Evolutionary conservation across 306 rosid species (phyloP).

Genomic region (Mimosa pudica): DNA sequence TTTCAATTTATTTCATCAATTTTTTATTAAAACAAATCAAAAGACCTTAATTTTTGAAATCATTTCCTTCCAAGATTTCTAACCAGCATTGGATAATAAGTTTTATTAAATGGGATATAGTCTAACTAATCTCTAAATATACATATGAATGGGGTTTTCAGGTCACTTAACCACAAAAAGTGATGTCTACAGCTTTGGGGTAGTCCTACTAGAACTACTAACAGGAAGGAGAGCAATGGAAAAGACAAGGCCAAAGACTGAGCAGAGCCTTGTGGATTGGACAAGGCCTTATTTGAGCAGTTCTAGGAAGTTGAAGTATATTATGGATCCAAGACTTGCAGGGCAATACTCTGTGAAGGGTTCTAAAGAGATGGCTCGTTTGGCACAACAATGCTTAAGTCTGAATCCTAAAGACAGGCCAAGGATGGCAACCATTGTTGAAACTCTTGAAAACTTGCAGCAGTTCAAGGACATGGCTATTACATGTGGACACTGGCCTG

Average conservation of each 20-base stretch:
- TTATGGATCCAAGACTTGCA: conserved; percentile 79
- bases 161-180: conserved; percentile 94
- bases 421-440: conserved; percentile 71
- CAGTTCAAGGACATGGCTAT: conserved; percentile 90
- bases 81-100: background rate
- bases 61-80: background rate
- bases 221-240: conserved; percentile 90
- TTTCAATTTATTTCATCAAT: background rate
- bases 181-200: conserved; percentile 86
- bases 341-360: conserved; percentile 95
- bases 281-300: conserved; percentile 74
- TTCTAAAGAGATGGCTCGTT: conserved; percentile 68
- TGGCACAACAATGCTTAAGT: conserved; percentile 73
- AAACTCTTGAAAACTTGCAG: conserved; percentile 72
- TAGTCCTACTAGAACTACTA: conserved; percentile 78
- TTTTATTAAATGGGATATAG: background rate
- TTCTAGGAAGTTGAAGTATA: conserved; percentile 58
- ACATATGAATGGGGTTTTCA: conserved; percentile 33
- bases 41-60: background rate
- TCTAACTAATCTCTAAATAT: background rate
- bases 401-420: conserved; percentile 91
- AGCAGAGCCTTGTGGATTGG: conserved; percentile 93
- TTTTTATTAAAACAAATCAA: background rate
- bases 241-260: conserved; percentile 69
- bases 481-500: conserved; percentile 80